Evolutionary conservation across 2,329 filamentous ascomycete species (phyloP).

Genomic region (Simplicillium sp.): DNA sequence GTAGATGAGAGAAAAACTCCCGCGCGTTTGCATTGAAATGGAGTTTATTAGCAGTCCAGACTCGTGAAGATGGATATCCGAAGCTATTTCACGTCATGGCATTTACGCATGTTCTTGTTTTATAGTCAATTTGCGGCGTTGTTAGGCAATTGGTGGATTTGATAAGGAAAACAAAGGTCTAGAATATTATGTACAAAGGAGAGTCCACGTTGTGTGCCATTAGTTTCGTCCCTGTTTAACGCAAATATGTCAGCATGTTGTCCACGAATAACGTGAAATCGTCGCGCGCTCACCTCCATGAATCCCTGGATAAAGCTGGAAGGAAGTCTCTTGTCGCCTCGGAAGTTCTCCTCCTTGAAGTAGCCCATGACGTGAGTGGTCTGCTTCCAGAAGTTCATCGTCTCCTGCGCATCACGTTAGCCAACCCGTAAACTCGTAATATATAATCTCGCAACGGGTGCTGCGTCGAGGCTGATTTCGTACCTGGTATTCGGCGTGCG

Average conservation of each 20-base stretch:
- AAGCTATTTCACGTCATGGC: background rate
- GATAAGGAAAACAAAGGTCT: background rate
- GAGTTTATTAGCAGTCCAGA: background rate
- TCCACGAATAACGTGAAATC: background rate
- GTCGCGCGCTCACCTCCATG: constrained; percentile 62
- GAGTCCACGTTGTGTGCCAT: constrained; percentile 14
- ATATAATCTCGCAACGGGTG: background rate
- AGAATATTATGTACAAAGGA: constrained; percentile 20
- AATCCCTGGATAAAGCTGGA: constrained; percentile 90
- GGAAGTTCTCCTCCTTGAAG: constrained; percentile 74
- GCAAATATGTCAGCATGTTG: constrained; percentile 10
- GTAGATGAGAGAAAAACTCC: constrained; percentile 9
- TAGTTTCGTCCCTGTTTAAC: constrained; percentile 45
- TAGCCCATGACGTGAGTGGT: constrained; percentile 92
- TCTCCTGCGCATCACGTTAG: constrained; percentile 55
- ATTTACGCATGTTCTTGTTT: background rate
- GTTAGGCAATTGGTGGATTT: background rate
- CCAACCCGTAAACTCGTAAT: background rate
- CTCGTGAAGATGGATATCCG: background rate
- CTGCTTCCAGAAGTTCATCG: constrained; percentile 99
- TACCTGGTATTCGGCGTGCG: constrained; percentile 91
- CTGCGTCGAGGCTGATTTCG: constrained; percentile 13
- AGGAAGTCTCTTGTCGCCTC: constrained; percentile 71
- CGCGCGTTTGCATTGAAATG: background rate
- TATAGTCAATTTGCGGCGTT: background rate